Evolutionary conservation across 441 rosid species (phyloP).

Genomic region (Aleurites moluccanus): DNA sequence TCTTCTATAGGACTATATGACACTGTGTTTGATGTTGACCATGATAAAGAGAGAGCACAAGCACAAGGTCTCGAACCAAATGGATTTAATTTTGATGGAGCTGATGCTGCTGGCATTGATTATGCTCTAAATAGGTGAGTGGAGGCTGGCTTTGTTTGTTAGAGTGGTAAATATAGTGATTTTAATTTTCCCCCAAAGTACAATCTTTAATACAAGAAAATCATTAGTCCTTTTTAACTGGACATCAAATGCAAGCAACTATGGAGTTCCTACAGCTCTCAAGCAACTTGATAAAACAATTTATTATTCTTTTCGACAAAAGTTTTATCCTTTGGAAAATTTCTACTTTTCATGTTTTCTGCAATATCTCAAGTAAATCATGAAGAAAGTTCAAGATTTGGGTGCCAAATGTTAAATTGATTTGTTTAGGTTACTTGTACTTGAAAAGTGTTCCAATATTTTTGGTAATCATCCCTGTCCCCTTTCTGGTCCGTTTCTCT

Average conservation of each 20-base stretch:
- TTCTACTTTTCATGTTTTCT: neutral
- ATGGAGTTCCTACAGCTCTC: neutral
- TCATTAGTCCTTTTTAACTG: neutral
- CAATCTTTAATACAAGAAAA: neutral
- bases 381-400: neutral
- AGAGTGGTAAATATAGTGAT: neutral
- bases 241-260: neutral
- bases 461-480: neutral
- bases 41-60: conserved; percentile 84
- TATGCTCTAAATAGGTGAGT: conserved; percentile 85
- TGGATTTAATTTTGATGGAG: conserved; percentile 90
- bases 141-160: neutral
- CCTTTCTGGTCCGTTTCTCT: neutral
- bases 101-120: conserved; percentile 79
- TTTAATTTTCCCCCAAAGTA: too few species aligned
- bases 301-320: neutral
- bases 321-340: neutral
- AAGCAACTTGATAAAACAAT: neutral
- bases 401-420: neutral
- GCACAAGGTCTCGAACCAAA: conserved; percentile 84
- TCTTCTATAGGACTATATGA: conserved; percentile 71
- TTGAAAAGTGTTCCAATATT: neutral
- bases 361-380: neutral
- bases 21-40: conserved; percentile 92
- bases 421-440: neutral